A percentile compares a stretch with the other conserved stretches of the same genome.
Conservation (phyloP, 495 filamentous ascomycete genomes). For the Talaromyces trachyspermus region DNA sequence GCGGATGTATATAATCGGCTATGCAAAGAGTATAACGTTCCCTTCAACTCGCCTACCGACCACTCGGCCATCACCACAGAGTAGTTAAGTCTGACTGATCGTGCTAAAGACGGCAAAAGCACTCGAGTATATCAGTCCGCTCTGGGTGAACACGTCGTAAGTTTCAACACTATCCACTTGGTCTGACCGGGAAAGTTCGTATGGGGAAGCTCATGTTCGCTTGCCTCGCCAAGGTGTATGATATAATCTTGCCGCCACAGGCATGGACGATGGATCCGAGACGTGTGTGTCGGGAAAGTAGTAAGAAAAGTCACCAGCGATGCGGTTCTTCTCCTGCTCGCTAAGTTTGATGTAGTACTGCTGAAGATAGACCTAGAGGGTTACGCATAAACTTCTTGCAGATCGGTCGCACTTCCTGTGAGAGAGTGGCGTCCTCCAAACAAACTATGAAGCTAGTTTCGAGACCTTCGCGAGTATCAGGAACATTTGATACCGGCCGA, state of each 20-base stretch:
- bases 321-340: conserved; percentile 96
- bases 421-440: conserved; percentile 63
- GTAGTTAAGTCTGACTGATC: conserved; percentile 18
- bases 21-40: no score
- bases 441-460: conserved; percentile 34
- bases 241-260: not conserved
- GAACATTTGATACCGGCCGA: conserved; percentile 35
- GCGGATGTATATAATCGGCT: no score
- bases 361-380: conserved; percentile 93
- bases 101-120: conserved; percentile 19
- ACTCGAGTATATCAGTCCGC: conserved; percentile 25
- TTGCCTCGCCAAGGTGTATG: not conserved
- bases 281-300: not conserved
- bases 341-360: conserved; percentile 97
- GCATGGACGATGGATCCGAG: not conserved
- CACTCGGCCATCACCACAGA: conserved; percentile 26
- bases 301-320: not conserved
- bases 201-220: not conserved
- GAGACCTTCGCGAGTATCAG: conserved; percentile 38
- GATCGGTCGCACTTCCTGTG: conserved; percentile 88
- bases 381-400: conserved; percentile 99
- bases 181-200: not conserved
- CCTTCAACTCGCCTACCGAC: not conserved
- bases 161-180: conserved; percentile 21
- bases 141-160: conserved; percentile 28